Percentiles rank a stretch among this genome's conserved stretches.
These are phyloP conservation scores for Entomortierella chlamydospora DNA, from an alignment of 192 early-diverging fungal genomes.

Conservation along the genomic window DNA sequence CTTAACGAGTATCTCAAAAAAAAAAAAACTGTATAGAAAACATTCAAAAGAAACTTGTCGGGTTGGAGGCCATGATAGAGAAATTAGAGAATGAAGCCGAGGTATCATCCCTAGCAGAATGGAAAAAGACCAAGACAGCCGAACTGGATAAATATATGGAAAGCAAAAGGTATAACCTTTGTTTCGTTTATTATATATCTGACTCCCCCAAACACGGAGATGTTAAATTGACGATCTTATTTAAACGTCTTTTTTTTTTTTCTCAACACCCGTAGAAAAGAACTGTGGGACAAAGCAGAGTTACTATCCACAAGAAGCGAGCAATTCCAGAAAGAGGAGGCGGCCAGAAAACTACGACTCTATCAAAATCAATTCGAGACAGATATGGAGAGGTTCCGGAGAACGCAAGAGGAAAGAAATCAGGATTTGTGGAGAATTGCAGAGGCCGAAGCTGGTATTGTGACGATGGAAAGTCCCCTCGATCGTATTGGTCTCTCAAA, in stretches of 20 bases:
- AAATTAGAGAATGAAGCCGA: slow-evolving; percentile 31
- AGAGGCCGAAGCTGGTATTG: not conserved
- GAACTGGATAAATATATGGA: slow-evolving; percentile 53
- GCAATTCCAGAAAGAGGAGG: slow-evolving; percentile 48
- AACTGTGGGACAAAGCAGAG: slow-evolving; percentile 51
- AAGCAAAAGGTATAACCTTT: slow-evolving; percentile 29
- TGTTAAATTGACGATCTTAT: too few relatives aligned
- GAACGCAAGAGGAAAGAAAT: slow-evolving; percentile 22
- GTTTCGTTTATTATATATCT: not conserved
- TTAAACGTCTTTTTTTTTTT: not conserved
- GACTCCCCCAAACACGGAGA: not conserved
- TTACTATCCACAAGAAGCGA: slow-evolving; percentile 26
- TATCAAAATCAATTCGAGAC: slow-evolving; percentile 49
- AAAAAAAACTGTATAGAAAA: slow-evolving; percentile 23
- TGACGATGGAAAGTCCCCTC: not conserved
- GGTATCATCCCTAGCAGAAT: slow-evolving; percentile 22
- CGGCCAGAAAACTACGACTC: slow-evolving; percentile 21
- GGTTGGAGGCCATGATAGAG: slow-evolving; percentile 33
- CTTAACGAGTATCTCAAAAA: not conserved
- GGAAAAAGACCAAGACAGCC: slow-evolving; percentile 30
- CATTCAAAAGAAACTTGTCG: slow-evolving; percentile 34
- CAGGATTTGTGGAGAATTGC: slow-evolving; percentile 33
- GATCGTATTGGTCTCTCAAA: not conserved
- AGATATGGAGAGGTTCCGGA: slow-evolving; percentile 42
- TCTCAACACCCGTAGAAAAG: slow-evolving; percentile 3